Base-by-base conservation (phyloP, 2,329 filamentous ascomycete species). In the Chaetomiaceae sp. region DNA sequence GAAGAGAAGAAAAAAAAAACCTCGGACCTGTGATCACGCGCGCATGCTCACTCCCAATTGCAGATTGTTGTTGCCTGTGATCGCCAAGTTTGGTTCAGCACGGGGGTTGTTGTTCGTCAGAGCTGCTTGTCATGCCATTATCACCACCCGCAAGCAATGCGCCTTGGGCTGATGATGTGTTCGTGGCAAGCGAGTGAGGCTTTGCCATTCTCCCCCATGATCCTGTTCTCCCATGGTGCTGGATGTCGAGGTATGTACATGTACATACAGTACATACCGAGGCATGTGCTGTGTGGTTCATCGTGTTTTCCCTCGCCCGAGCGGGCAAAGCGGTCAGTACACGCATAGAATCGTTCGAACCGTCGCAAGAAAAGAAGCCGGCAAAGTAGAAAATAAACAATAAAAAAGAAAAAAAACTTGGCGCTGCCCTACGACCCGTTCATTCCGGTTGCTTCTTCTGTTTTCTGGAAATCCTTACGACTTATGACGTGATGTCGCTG, bases 401-500 rank as follows among this genome's bases (percentile, higher is more conserved):
- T n/a, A n/a, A n/a, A n/a, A n/a, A n/a, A n/a, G n/a, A 16, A 37
- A 20, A 5, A 20, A 20, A 44, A 23, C 19, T 35, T 23, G 39
- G 39, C 16, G 33, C 7, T 4, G 7, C 13, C 13, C n/a, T 9
- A 7, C 6, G 33, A 16, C 3, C 33, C 33, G 33, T 16, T 7
- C n/a, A 5, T 7, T n/a, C 17, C 25, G 25, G 6, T n/a, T n/a
- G n/a, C n/a, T 33, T 37, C 14, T 37, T 13, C 31, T 37, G 35
- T 25, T 27, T 34, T 34, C 13, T 19, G 21, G 27, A 27, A 17
- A 10, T 27, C 23, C 23, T 42, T 12, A 37, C 43, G 34, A 37
- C 9, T 5, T 27, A 49, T 49, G 47, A 49, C 47, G 40, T 44
- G 39, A 49, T 49, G 31, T 5, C 30, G 23, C 20, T 27, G 13